Evolutionary conservation across 2,329 filamentous ascomycete genomes (phyloP), one percentile per base, ranked within the genome.

Genomic region (Endocalyx cinctus): DNA sequence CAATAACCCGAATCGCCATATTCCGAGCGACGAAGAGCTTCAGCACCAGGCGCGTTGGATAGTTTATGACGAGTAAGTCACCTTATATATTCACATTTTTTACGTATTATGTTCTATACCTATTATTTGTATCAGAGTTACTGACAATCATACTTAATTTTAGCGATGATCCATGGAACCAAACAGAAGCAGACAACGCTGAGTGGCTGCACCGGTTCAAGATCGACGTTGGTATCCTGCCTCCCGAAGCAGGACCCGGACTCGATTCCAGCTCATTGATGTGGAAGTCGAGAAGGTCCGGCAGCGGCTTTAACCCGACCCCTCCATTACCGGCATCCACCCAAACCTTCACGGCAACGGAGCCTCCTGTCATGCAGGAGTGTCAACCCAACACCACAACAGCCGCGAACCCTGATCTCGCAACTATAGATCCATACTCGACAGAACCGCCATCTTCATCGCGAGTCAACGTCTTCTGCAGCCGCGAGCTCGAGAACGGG

Each of bases 151-250:
- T n/a, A n/a, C n/a, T n/a, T n/a, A n/a, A n/a, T n/a, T n/a, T n/a
- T n/a, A 77, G 73, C 36, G 77, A 80, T 36, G 77, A 80, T 45
- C 73, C 74, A 3, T 79, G 75, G 72, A 80, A 81, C 50, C 71
- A 77, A 45, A 81, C 77, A 0, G 72, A 74, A 1, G 76, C 76
- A 18, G 77, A 81, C 47, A 80, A 81, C 42, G 66, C 64, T 1
- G 76, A 81, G 53, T 82, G 77, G 77, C 63, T 82, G 10, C 64
- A 69, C 35, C 68, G 76, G 27, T 80, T 82, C 60, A 81, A 82
- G 54, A 67, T 74, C 10, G 67, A 75, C 29, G 64, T 61, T 1
- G 74, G 74, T 13, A 69, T 81, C 18, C 52, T 71, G 3, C 58
- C 62, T 1, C 54, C 62, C n/a, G 59, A 64, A 8, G 56, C 62